These are phyloP conservation scores for Solanum hybrid DNA, from an alignment of 305 asterid species.

Conservation along the genomic window DNA sequence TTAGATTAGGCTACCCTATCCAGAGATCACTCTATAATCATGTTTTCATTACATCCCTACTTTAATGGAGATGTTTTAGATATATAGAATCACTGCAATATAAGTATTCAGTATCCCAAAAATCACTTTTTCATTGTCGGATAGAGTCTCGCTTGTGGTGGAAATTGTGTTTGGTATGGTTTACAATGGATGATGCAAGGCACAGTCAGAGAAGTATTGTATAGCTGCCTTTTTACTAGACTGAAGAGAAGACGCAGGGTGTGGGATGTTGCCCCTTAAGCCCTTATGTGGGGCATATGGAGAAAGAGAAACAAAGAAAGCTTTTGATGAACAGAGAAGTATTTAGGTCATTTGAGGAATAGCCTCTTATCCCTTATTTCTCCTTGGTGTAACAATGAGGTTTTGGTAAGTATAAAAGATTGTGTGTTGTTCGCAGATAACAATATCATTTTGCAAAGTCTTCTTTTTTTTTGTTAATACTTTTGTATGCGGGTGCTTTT, in stretches of 20 bases:
- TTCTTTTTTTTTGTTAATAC: neutral
- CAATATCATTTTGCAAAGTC: neutral
- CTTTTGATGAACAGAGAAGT: neutral
- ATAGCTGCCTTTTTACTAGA: neutral
- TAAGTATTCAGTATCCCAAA: neutral
- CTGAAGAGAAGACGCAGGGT: neutral
- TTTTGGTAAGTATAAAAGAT: neutral
- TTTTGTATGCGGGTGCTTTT: neutral
- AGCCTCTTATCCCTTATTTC: neutral
- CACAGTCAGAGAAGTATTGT: neutral
- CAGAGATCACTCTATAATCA: neutral
- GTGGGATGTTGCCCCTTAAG: neutral
- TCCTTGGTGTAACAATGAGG: neutral
- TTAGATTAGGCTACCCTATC: neutral
- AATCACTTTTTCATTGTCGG: neutral
- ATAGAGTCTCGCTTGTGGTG: neutral
- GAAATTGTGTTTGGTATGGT: neutral
- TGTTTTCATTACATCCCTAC: neutral
- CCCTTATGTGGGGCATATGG: neutral
- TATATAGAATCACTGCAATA: neutral
- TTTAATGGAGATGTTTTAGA: neutral
- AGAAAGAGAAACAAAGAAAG: neutral
- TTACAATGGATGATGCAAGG: neutral
- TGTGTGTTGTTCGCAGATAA: neutral
- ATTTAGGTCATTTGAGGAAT: neutral